Percentiles rank a stretch among this genome's conserved stretches.
Evolutionary conservation across 805 yeast genomes (phyloP).

Genomic region (Nakazawaea anatomiae): DNA sequence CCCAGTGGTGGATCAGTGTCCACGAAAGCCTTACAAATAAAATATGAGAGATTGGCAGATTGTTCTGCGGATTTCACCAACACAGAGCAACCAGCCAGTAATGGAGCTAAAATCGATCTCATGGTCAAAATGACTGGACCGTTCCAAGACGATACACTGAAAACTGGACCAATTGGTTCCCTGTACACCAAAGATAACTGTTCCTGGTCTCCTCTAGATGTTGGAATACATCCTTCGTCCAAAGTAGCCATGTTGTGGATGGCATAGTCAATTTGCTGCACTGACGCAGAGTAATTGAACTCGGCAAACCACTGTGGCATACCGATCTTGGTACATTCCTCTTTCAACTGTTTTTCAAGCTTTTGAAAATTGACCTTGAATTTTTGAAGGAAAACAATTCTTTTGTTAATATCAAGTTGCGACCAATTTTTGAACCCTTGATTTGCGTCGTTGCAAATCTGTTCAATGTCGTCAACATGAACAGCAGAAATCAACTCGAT

Average conservation of each 20-base stretch:
- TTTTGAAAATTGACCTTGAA: slow-evolving; percentile 10
- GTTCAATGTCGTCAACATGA: background rate
- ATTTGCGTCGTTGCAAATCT: slow-evolving; percentile 12
- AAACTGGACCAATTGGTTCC: slow-evolving; percentile 39
- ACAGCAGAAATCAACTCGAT: background rate
- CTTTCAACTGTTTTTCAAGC: slow-evolving; percentile 13
- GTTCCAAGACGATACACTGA: slow-evolving; percentile 45
- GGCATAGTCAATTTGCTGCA: slow-evolving; percentile 27
- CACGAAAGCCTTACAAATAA: slow-evolving; percentile 26
- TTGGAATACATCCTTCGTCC: slow-evolving; percentile 16
- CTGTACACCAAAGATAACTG: slow-evolving; percentile 21
- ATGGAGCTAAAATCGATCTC: slow-evolving; percentile 35
- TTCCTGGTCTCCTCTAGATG: slow-evolving; percentile 11
- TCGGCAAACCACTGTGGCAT: slow-evolving; percentile 30
- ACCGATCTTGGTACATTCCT: slow-evolving; percentile 29
- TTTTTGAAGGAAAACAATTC: slow-evolving; percentile 11
- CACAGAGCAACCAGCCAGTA: slow-evolving; percentile 45
- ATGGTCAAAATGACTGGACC: slow-evolving; percentile 37
- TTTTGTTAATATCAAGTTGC: slow-evolving; percentile 6
- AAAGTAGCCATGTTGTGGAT: slow-evolving; percentile 16
- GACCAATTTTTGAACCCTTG: slow-evolving; percentile 18
- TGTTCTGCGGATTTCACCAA: slow-evolving; percentile 34
- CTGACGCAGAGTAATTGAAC: slow-evolving; percentile 25
- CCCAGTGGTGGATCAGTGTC: slow-evolving; percentile 33
- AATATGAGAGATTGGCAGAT: slow-evolving; percentile 27